Conservation (phyloP, 331 rosid genomes). For the Pyracantha coccinea region DNA sequence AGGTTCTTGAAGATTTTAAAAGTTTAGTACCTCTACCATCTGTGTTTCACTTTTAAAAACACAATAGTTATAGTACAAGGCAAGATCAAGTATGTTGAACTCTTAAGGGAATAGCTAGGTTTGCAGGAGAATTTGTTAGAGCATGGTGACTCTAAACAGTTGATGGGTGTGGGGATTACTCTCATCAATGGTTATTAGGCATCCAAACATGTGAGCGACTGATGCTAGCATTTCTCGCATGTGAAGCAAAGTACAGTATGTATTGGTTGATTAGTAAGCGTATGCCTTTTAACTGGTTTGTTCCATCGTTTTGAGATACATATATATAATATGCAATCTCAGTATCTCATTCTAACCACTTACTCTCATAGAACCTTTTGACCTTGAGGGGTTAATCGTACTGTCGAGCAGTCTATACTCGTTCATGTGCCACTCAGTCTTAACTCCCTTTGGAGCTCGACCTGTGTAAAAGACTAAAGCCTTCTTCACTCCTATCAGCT, state of each 20-base stretch:
- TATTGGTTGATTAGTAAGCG: background rate
- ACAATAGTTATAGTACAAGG: background rate
- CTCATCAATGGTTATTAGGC: background rate
- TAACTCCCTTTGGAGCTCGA: constrained; percentile 48
- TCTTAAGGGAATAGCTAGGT: background rate
- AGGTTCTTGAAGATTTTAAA: background rate
- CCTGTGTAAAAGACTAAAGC: constrained; percentile 59
- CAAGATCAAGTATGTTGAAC: background rate
- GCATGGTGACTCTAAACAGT: background rate
- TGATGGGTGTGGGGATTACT: background rate
- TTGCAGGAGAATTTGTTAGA: background rate
- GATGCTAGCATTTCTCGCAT: background rate
- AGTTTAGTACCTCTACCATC: background rate
- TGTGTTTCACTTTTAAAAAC: background rate
- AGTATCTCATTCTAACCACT: constrained; percentile 6
- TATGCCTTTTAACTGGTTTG: background rate
- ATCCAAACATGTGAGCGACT: background rate
- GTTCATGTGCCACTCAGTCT: constrained; percentile 67
- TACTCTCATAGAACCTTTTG: constrained; percentile 63
- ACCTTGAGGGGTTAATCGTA: constrained; percentile 22
- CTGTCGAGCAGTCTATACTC: constrained; percentile 49
- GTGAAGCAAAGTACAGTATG: background rate
- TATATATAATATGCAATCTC: background rate
- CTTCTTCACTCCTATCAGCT: constrained; percentile 62
- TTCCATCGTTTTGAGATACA: background rate